phyloP scores from a whole-genome alignment of 768 basidiomycete genomes.

The Tylopilus rubrobrunneus region DNA sequence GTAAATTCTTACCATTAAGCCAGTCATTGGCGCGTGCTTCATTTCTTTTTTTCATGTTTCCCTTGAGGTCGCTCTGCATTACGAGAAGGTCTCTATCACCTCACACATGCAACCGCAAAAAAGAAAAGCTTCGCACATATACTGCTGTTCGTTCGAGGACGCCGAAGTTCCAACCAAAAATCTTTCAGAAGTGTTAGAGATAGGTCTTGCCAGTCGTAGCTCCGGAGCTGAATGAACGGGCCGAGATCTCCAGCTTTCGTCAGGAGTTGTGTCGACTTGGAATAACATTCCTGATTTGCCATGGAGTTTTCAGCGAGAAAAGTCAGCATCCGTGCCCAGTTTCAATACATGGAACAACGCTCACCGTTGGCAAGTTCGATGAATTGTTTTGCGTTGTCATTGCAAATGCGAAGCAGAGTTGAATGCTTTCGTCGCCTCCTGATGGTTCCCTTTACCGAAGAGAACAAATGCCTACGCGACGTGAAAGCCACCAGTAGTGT shows the following conservation, averaged over 20 bases:
- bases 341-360: no score
- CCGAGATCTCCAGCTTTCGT: not conserved
- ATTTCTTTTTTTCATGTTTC: not conserved
- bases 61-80: not conserved
- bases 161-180: conserved; percentile 14
- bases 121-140: not conserved
- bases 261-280: not conserved
- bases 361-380: no score
- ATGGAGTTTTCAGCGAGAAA: conserved; percentile 1
- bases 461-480: conserved; percentile 1
- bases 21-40: not conserved
- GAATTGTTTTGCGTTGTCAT: not conserved
- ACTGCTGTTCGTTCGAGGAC: not conserved
- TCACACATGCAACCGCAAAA: not conserved
- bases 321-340: conserved; percentile 2
- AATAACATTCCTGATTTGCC: not conserved
- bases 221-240: not conserved
- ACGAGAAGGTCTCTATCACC: not conserved
- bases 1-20: conserved; percentile 1
- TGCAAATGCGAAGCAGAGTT: not conserved
- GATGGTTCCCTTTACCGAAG: not conserved
- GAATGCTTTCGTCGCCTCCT: not conserved
- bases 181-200: conserved; percentile 2
- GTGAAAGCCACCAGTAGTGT: not conserved
- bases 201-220: not conserved